Evolutionary conservation across 1,139 yeast genomes (phyloP).

Genomic region (Pichia terricola): DNA sequence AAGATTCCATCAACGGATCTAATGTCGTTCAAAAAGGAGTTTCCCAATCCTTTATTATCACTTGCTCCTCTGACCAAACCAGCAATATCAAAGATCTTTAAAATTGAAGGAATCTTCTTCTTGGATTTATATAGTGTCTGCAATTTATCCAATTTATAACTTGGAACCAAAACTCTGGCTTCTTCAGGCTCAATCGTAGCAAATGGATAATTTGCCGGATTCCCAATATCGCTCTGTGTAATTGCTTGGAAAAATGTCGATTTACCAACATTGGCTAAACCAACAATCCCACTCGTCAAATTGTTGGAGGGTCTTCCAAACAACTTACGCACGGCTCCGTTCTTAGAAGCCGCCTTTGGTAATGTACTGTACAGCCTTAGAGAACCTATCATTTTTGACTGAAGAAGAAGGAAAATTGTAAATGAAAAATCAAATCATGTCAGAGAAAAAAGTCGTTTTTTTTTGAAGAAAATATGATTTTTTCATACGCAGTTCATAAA

Average conservation of each 20-base stretch:
- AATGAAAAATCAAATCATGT: too few relatives aligned
- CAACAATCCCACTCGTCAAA: slow-evolving; percentile 93
- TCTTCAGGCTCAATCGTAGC: slow-evolving; percentile 99
- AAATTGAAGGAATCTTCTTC: slow-evolving; percentile 77
- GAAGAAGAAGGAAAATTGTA: too few relatives aligned
- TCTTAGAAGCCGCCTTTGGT: too few relatives aligned
- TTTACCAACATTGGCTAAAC: slow-evolving; percentile 94
- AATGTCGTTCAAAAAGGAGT: slow-evolving; percentile 93
- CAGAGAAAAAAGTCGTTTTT: too few relatives aligned
- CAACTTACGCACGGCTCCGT: slow-evolving; percentile 37
- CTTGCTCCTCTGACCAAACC: slow-evolving; percentile 97
- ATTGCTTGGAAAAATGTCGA: slow-evolving; percentile 85
- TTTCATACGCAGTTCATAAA: too few relatives aligned
- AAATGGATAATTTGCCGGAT: slow-evolving; percentile 97
- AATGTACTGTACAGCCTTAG: too few relatives aligned
- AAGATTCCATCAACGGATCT: slow-evolving; percentile 97
- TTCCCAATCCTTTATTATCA: slow-evolving; percentile 97
- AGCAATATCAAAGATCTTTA: slow-evolving; percentile 94
- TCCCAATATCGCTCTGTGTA: slow-evolving; percentile 86
- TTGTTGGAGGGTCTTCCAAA: slow-evolving; percentile 98
- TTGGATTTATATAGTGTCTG: slow-evolving; percentile 39
- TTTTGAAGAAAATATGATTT: too few relatives aligned
- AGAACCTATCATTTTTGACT: too few relatives aligned
- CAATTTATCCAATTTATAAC: slow-evolving; percentile 67
- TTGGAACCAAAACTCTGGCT: slow-evolving; percentile 94